A percentile compares a stretch with the other conserved stretches of the same genome.
Conservation (phyloP, 2,329 filamentous ascomycete genomes). For the Akanthomyces lecanii region DNA sequence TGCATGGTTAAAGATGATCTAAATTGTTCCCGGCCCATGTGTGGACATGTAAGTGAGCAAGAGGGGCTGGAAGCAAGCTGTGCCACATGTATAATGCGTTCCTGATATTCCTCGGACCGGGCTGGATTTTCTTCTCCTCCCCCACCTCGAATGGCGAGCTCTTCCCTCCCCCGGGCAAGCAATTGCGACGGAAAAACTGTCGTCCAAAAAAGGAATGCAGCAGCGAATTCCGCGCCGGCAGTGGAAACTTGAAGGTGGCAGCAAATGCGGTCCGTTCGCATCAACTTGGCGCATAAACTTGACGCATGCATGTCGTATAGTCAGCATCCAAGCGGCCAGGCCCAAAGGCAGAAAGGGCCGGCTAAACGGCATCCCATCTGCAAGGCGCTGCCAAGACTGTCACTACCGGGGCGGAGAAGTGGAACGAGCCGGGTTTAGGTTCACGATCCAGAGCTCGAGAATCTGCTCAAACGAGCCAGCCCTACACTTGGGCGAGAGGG, state of each 20-base stretch:
- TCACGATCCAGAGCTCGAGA: background rate
- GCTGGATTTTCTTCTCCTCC: too few species aligned
- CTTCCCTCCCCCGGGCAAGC: background rate
- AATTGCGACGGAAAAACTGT: too few species aligned
- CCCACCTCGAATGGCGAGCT: too few species aligned
- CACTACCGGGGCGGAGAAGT: background rate
- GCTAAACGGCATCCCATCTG: slow-evolving; percentile 5
- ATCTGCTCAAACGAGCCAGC: background rate
- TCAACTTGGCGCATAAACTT: background rate
- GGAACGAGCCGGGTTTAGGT: background rate
- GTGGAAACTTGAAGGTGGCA: background rate
- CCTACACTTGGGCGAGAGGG: background rate
- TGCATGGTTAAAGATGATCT: slow-evolving; percentile 4
- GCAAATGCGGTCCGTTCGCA: background rate
- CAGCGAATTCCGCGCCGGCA: background rate
- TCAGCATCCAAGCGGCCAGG: background rate
- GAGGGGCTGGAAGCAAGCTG: too few species aligned
- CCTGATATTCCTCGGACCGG: too few species aligned
- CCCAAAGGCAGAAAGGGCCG: background rate
- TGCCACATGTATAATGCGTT: background rate
- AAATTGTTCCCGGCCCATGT: background rate
- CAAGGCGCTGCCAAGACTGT: background rate
- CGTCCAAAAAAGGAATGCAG: background rate
- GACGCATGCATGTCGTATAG: background rate
- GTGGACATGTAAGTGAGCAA: too few species aligned